Percentiles rank a stretch among this genome's conserved stretches.
Conservation (phyloP, 75 land plant species). For the Pinus albicaulis region DNA sequence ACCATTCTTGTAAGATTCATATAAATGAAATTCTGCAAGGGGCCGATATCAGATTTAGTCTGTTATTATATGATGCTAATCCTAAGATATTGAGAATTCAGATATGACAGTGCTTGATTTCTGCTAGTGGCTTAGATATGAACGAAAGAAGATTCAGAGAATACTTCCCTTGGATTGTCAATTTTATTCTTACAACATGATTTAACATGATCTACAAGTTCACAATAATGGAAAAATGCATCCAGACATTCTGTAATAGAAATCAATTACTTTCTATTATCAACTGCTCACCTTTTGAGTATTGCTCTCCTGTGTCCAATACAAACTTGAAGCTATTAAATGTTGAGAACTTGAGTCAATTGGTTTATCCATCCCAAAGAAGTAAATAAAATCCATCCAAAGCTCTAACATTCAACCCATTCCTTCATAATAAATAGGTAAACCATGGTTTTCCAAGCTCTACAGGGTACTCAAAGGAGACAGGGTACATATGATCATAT, state of each 20-base stretch:
- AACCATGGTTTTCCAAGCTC: slow-evolving; percentile 35
- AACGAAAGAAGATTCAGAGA: neutral
- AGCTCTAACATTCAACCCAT: too few relatives aligned
- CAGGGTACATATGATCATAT: slow-evolving; percentile 82
- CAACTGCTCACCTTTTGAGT: slow-evolving; percentile 25
- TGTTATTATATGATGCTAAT: neutral
- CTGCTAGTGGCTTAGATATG: too few relatives aligned
- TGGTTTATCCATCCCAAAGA: too few relatives aligned
- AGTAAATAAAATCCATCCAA: too few relatives aligned
- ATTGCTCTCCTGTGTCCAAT: slow-evolving; percentile 26
- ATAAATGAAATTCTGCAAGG: slow-evolving; percentile 4
- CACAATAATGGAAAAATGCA: slow-evolving; percentile 21
- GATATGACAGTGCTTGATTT: neutral
- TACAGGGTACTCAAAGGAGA: slow-evolving; percentile 36
- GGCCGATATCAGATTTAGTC: neutral
- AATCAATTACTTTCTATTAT: slow-evolving; percentile 28
- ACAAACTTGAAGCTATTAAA: too few relatives aligned
- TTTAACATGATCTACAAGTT: slow-evolving; percentile 31
- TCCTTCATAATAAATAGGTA: slow-evolving; percentile 8
- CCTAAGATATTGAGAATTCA: neutral
- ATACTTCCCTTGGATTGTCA: slow-evolving; percentile 25
- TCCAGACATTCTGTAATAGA: slow-evolving; percentile 40
- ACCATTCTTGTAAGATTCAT: neutral
- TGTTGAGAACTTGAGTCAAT: too few relatives aligned
- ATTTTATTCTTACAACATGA: slow-evolving; percentile 28